These are phyloP conservation scores for Metarhizium sp. DNA, from an alignment of 2,329 filamentous ascomycete species.

Conservation along the genomic window DNA sequence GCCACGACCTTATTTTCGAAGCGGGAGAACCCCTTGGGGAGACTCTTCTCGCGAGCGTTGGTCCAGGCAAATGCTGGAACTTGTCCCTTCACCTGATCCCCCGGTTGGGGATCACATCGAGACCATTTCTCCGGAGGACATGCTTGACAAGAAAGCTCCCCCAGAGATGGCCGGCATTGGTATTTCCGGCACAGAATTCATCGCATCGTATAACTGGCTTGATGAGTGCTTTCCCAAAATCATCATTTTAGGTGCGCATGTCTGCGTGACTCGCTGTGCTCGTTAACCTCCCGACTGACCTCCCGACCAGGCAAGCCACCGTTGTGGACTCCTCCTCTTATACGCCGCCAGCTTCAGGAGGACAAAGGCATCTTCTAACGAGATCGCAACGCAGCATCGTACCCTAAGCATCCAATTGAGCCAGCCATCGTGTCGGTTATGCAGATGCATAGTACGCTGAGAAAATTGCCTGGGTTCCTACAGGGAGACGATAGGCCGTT, in stretches of 20 bases:
- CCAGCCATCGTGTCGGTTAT: slow-evolving; percentile 34
- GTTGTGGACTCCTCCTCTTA: slow-evolving; percentile 34
- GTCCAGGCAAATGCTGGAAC: background rate
- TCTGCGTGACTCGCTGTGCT: background rate
- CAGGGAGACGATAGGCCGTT: slow-evolving; percentile 35
- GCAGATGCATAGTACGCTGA: slow-evolving; percentile 24
- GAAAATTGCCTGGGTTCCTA: slow-evolving; percentile 47
- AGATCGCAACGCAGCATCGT: slow-evolving; percentile 43
- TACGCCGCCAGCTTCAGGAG: slow-evolving; percentile 23
- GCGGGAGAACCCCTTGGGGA: background rate
- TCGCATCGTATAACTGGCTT: slow-evolving; percentile 30
- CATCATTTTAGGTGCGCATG: background rate
- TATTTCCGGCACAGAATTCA: background rate
- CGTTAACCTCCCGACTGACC: background rate
- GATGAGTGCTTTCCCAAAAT: slow-evolving; percentile 11
- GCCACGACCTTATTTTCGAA: background rate
- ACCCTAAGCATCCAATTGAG: slow-evolving; percentile 39
- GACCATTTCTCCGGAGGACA: background rate
- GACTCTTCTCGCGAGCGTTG: background rate
- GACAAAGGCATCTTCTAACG: slow-evolving; percentile 43
- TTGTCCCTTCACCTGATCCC: background rate
- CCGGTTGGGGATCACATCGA: background rate
- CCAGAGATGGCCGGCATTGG: background rate
- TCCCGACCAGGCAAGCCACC: slow-evolving; percentile 34
- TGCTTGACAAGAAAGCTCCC: background rate